phyloP scores from a whole-genome alignment of 2,329 filamentous ascomycete species.

The Pseudocercospora vitis region DNA sequence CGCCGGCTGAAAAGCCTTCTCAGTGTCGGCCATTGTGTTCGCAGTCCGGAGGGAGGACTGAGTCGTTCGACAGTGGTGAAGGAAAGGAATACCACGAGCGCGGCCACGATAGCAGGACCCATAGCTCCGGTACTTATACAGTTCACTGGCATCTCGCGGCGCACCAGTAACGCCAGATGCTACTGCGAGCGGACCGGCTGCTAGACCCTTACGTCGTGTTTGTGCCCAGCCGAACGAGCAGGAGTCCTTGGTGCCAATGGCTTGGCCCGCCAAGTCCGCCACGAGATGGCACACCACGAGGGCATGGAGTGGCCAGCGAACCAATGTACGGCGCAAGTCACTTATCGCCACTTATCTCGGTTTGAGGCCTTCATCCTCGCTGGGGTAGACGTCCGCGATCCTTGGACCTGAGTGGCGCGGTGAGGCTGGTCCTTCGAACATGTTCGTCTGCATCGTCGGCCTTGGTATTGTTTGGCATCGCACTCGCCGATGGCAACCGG shows the following conservation, averaged over 20 bases:
- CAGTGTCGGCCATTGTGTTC: constrained; percentile 14
- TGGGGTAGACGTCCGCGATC: constrained; percentile 23
- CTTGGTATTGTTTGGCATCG: constrained; percentile 20
- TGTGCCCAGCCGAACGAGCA: constrained; percentile 16
- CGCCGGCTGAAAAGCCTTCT: constrained; percentile 21
- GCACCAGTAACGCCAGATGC: constrained; percentile 12
- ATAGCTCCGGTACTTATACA: constrained; percentile 16
- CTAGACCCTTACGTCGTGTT: constrained; percentile 6
- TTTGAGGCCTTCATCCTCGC: constrained; percentile 18
- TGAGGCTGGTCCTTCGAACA: background rate
- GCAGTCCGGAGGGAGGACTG: background rate
- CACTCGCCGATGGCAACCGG: constrained; percentile 14
- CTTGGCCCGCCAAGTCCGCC: constrained; percentile 15
- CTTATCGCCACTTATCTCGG: constrained; percentile 26
- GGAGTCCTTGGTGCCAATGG: constrained; percentile 18
- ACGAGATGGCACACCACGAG: constrained; percentile 5
- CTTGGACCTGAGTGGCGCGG: constrained; percentile 4
- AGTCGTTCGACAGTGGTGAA: background rate
- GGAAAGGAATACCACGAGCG: constrained; percentile 3
- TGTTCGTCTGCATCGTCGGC: constrained; percentile 11
- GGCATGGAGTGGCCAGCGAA: constrained; percentile 10
- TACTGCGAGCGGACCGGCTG: constrained; percentile 17
- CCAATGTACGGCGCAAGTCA: constrained; percentile 18
- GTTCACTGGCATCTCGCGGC: constrained; percentile 2
- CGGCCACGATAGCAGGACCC: background rate